Evolutionary conservation across 129 eudicot genomes (phyloP).

Genomic region (Helichrysum umbraculigerum): DNA sequence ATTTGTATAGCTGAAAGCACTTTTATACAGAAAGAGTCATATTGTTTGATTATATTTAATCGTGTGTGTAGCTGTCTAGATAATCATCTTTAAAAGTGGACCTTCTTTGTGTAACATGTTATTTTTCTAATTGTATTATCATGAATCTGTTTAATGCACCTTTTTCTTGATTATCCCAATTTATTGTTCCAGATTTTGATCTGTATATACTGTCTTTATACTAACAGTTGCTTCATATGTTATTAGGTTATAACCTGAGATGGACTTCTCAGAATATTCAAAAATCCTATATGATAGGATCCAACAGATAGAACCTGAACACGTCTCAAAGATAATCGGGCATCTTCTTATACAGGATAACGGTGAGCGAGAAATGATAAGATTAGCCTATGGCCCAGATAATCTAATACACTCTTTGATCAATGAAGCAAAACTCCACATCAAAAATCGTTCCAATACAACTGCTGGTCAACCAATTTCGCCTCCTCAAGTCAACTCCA

Average conservation of each 20-base stretch:
- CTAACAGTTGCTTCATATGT: conserved; percentile 11
- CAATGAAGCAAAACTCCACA: conserved; percentile 36
- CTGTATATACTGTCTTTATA: neutral
- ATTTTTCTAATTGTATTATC: neutral
- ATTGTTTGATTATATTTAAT: conserved; percentile 1
- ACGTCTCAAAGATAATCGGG: conserved; percentile 55
- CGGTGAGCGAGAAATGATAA: conserved; percentile 54
- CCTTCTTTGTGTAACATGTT: neutral
- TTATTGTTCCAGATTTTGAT: neutral
- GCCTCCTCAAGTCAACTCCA: conserved; percentile 35
- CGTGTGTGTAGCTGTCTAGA: conserved; percentile 13
- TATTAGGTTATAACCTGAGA: conserved; percentile 32
- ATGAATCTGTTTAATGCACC: conserved; percentile 8
- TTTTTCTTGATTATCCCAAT: conserved; percentile 11
- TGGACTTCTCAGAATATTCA: conserved; percentile 54
- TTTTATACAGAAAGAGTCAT: neutral
- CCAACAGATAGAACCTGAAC: conserved; percentile 53
- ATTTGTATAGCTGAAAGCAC: neutral
- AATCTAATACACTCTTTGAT: conserved; percentile 39
- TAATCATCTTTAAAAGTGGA: neutral
- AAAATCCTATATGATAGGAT: conserved; percentile 48
- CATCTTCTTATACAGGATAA: conserved; percentile 51
- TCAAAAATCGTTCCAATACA: conserved; percentile 39
- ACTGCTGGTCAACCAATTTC: conserved; percentile 31
- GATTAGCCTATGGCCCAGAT: conserved; percentile 62